Conservation (phyloP, 441 rosid genomes). For the Populus hybrid region DNA sequence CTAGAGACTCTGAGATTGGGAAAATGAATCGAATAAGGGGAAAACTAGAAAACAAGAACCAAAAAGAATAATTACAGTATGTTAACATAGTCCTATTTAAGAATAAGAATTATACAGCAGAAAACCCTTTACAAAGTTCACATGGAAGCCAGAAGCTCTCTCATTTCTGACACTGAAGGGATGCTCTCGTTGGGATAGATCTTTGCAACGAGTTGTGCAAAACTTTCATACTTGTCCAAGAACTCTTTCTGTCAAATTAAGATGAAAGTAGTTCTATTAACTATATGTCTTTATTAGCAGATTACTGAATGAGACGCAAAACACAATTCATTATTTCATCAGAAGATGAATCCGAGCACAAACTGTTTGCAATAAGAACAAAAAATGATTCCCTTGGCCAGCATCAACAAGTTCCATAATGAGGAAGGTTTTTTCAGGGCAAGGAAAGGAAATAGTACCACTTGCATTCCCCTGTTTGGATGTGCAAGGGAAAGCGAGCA, state of each 20-base stretch:
- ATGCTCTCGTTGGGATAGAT: constrained; percentile 76
- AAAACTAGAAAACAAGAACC: background rate
- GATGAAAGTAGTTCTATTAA: constrained; percentile 3
- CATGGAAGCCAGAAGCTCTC: constrained; percentile 78
- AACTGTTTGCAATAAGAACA: background rate
- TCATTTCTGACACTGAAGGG: constrained; percentile 75
- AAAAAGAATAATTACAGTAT: constrained; percentile 26
- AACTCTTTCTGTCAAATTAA: constrained; percentile 77
- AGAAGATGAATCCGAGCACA: background rate
- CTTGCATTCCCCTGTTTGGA: background rate
- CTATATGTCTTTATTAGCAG: background rate
- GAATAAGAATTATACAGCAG: background rate
- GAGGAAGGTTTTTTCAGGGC: background rate
- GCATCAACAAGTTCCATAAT: background rate
- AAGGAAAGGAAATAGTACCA: background rate
- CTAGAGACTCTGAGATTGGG: background rate
- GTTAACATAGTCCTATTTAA: constrained; percentile 17
- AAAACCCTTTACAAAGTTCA: constrained; percentile 24
- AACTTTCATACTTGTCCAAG: constrained; percentile 93
- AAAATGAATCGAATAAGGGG: constrained; percentile 14
- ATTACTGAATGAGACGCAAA: background rate
- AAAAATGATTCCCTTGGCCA: background rate
- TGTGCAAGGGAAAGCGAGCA: background rate
- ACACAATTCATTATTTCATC: background rate
- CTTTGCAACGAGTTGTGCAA: constrained; percentile 82